Conservation (phyloP, 768 basidiomycete genomes). For the Daedaleopsis nitida region DNA sequence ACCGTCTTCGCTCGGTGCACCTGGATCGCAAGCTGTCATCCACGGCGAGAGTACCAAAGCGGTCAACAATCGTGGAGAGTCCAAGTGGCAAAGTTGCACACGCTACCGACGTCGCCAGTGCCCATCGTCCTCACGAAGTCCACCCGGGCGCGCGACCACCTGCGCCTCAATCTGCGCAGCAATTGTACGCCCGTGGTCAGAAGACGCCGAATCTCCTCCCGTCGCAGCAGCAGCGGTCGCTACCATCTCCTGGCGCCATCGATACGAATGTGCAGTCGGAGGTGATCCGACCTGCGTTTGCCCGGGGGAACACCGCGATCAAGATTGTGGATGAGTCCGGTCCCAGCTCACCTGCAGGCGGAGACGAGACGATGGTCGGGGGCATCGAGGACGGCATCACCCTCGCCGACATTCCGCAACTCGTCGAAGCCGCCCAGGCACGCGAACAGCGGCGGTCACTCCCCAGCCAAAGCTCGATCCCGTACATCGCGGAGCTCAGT, state of each 20-base stretch:
- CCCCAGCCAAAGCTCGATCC: conserved; percentile 74
- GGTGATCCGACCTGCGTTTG: conserved; percentile 66
- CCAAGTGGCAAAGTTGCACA: conserved; percentile 88
- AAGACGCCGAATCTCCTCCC: conserved; percentile 6
- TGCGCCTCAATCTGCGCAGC: conserved; percentile 28
- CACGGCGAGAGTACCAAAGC: conserved; percentile 87
- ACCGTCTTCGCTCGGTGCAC: conserved; percentile 93
- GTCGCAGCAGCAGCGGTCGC: conserved; percentile 32
- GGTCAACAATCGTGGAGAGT: conserved; percentile 94
- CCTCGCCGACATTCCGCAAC: conserved; percentile 89
- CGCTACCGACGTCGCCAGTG: conserved; percentile 57
- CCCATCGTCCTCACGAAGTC: conserved; percentile 35
- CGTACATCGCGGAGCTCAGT: conserved; percentile 82
- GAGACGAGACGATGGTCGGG: conserved; percentile 49
- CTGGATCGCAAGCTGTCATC: conserved; percentile 95
- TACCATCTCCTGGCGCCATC: conserved; percentile 36
- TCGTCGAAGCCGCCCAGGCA: conserved; percentile 91
- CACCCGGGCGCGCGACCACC: conserved; percentile 26
- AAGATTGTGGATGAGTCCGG: conserved; percentile 85
- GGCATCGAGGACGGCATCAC: conserved; percentile 88
- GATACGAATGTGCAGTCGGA: conserved; percentile 42
- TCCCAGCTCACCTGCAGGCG: conserved; percentile 68
- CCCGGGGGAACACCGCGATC: conserved; percentile 82
- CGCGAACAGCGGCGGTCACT: conserved; percentile 85
- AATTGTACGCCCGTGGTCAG: conserved; percentile 29